A percentile compares a stretch with the other conserved stretches of the same genome.
Evolutionary conservation across 345 rosid genomes (phyloP).

Genomic region (Citrus reticulata): DNA sequence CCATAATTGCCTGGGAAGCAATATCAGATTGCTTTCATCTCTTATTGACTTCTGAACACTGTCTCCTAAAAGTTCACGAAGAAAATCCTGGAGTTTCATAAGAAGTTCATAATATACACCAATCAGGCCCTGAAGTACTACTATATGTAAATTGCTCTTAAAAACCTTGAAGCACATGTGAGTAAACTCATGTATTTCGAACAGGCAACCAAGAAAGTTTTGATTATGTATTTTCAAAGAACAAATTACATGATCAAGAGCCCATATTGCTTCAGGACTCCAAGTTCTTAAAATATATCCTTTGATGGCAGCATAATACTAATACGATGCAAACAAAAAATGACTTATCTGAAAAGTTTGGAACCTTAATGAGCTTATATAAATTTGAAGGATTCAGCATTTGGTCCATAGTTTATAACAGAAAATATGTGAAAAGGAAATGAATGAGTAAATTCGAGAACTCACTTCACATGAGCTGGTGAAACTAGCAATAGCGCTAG

Average conservation of each 20-base stretch:
- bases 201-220: background rate
- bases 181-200: background rate
- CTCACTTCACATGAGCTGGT: conserved; percentile 40
- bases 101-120: background rate
- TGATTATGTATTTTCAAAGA: background rate
- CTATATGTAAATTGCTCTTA: background rate
- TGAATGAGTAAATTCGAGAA: background rate
- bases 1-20: conserved; percentile 85
- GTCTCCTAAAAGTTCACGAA: conserved; percentile 45
- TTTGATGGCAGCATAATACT: background rate
- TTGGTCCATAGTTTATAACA: background rate
- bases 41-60: conserved; percentile 37
- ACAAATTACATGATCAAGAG: background rate
- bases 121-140: background rate
- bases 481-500: conserved; percentile 42
- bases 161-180: background rate
- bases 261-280: too few relatives aligned
- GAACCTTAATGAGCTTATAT: background rate
- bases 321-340: background rate
- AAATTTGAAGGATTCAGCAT: background rate
- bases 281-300: background rate
- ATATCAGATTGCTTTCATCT: conserved; percentile 46
- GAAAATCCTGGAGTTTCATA: conserved; percentile 29
- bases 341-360: background rate
- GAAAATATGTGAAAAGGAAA: background rate